phyloP scores from a whole-genome alignment of 805 yeast species.

The Yamadazyma paraphyllophila region DNA sequence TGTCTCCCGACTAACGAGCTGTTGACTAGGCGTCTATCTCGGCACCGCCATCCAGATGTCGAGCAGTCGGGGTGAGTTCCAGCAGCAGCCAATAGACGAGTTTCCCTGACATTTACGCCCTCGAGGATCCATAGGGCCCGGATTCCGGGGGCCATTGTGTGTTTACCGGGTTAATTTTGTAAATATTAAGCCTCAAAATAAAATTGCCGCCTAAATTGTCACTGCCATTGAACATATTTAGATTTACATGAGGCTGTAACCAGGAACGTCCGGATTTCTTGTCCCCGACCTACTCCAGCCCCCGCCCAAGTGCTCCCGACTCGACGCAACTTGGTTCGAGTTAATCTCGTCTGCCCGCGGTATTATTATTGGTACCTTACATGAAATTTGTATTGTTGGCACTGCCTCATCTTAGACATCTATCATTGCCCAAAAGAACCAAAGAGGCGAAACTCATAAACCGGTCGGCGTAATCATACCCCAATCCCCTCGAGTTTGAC shows the following conservation, averaged over 20 bases:
- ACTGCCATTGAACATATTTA: too few species aligned
- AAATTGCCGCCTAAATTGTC: too few species aligned
- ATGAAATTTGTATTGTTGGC: slow-evolving; percentile 1
- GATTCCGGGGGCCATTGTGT: too few species aligned
- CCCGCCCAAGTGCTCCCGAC: not conserved
- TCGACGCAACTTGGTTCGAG: not conserved
- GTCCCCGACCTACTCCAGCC: too few species aligned
- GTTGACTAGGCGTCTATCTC: not conserved
- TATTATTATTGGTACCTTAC: slow-evolving; percentile 2
- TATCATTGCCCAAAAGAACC: not conserved
- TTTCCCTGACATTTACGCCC: too few species aligned
- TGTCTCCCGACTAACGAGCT: not conserved
- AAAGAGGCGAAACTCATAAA: not conserved
- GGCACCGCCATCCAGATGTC: not conserved
- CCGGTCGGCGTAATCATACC: not conserved
- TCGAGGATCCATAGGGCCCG: too few species aligned
- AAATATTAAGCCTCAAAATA: too few species aligned
- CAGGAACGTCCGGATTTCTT: too few species aligned
- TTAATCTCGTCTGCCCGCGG: not conserved
- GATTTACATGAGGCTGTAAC: too few species aligned
- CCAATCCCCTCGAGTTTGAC: not conserved
- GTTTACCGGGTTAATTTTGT: too few species aligned
- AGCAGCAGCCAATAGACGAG: too few species aligned
- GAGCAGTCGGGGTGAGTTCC: too few species aligned
- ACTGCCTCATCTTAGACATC: slow-evolving; percentile 1